Percentiles rank a stretch among this genome's conserved stretches.
These are phyloP conservation scores for Solioccasus polychromus DNA, from an alignment of 768 basidiomycete genomes.

Conservation along the genomic window DNA sequence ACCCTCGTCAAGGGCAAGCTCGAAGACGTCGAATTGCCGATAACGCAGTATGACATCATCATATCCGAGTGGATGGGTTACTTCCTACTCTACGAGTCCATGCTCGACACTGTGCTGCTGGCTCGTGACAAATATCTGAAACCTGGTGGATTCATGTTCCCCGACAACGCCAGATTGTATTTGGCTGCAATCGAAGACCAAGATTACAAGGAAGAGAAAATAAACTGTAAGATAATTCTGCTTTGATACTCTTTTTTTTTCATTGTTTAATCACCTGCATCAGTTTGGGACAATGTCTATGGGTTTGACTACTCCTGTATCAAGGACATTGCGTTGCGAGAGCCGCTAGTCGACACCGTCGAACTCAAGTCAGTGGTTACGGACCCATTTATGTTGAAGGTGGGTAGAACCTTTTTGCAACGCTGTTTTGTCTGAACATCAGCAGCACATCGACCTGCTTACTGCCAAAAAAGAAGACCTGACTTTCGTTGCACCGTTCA, in stretches of 20 bases:
- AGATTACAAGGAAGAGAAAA: conserved; percentile 99
- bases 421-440: conserved; percentile 5
- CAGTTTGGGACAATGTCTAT: conserved; percentile 99
- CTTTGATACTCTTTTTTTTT: background rate
- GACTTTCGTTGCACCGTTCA: conserved; percentile 78
- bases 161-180: conserved; percentile 89
- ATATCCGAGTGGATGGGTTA: conserved; percentile 99
- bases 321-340: conserved; percentile 95
- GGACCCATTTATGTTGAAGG: conserved; percentile 88
- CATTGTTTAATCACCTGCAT: conserved; percentile 2
- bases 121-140: conserved; percentile 97
- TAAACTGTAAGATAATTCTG: conserved; percentile 76
- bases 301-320: conserved; percentile 99
- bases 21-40: conserved; percentile 86
- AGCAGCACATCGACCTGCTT: conserved; percentile 80
- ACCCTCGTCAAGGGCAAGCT: conserved; percentile 98
- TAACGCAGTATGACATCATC: conserved; percentile 95
- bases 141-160: conserved; percentile 89
- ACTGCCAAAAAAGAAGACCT: conserved; percentile 96
- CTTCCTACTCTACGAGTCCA: conserved; percentile 97
- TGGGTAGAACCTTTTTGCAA: conserved; percentile 26
- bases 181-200: conserved; percentile 98
- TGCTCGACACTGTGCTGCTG: conserved; percentile 97
- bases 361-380: conserved; percentile 95
- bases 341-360: conserved; percentile 98